These are phyloP conservation scores for Thielaviopsis euricoi DNA, from an alignment of 2,329 filamentous ascomycete genomes.

Conservation along the genomic window DNA sequence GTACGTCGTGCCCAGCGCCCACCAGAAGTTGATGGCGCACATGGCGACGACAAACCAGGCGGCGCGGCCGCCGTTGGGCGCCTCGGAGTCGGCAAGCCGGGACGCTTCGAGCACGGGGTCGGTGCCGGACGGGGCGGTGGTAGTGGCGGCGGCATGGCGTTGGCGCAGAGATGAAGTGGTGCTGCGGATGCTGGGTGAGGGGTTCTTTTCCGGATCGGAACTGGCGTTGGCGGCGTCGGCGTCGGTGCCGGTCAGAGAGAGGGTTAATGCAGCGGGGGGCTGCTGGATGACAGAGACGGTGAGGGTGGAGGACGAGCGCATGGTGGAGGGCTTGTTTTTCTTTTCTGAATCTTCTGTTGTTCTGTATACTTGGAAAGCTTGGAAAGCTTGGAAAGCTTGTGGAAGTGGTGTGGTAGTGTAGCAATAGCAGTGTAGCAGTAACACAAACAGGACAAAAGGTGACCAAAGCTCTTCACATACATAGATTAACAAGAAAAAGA, in stretches of 20 bases:
- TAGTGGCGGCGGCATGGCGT: neutral
- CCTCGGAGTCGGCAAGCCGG: conserved; percentile 26
- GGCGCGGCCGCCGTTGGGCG: conserved; percentile 38
- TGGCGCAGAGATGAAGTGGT: neutral
- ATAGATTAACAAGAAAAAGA: neutral
- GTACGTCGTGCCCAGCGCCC: conserved; percentile 38
- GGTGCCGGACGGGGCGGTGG: neutral
- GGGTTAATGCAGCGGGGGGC: neutral
- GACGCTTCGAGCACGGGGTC: conserved; percentile 24
- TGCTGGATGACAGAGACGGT: too few species aligned
- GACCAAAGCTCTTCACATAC: neutral
- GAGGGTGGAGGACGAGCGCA: too few species aligned
- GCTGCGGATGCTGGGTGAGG: neutral
- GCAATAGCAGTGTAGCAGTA: too few species aligned
- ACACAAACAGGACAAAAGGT: too few species aligned
- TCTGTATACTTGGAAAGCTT: too few species aligned
- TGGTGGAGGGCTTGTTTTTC: too few species aligned
- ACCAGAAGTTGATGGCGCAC: conserved; percentile 36
- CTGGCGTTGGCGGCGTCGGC: neutral
- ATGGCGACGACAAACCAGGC: conserved; percentile 33
- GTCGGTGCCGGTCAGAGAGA: too few species aligned
- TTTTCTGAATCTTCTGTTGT: too few species aligned
- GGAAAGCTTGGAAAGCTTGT: too few species aligned
- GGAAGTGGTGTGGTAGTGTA: too few species aligned
- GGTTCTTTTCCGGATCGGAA: conserved; percentile 1